Conservation (phyloP, 352 stramenopile genomes). For the Aphanomyces stellatus region DNA sequence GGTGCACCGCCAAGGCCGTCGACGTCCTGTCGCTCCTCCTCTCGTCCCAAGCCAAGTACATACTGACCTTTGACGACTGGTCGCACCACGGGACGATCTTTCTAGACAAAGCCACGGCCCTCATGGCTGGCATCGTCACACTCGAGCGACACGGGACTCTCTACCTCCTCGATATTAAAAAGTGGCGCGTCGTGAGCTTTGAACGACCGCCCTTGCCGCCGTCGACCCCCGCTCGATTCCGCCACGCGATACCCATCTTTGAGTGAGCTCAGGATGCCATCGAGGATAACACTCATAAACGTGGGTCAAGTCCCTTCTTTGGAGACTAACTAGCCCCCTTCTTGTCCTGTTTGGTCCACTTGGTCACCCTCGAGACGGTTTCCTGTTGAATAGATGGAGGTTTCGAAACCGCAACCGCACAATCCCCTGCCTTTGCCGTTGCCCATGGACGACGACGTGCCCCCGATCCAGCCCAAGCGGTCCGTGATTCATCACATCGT, state of each 20-base stretch:
- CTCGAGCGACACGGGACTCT: background rate
- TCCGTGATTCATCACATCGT: too few relatives aligned
- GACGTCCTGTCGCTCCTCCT: conserved; percentile 10
- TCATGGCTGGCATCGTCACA: conserved; percentile 14
- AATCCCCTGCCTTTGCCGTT: too few relatives aligned
- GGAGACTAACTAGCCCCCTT: too few relatives aligned
- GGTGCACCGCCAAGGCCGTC: background rate
- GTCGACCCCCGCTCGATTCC: background rate
- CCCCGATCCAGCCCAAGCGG: too few relatives aligned
- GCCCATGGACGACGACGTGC: too few relatives aligned
- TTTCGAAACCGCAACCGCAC: too few relatives aligned
- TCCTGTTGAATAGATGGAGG: too few relatives aligned
- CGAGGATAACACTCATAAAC: too few relatives aligned
- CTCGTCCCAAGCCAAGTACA: conserved; percentile 16
- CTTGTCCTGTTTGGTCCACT: too few relatives aligned
- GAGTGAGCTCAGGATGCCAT: conserved; percentile 12
- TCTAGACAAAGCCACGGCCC: conserved; percentile 3
- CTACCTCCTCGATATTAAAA: conserved; percentile 20
- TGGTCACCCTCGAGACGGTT: too few relatives aligned
- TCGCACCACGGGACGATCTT: background rate
- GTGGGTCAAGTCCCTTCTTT: too few relatives aligned
- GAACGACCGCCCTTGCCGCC: background rate
- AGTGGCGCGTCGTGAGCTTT: conserved; percentile 5
- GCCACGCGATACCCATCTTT: conserved; percentile 6
- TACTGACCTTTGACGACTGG: conserved; percentile 11